Base-by-base conservation (phyloP, 352 stramenopile species). In the Thraustotheca clavata region DNA sequence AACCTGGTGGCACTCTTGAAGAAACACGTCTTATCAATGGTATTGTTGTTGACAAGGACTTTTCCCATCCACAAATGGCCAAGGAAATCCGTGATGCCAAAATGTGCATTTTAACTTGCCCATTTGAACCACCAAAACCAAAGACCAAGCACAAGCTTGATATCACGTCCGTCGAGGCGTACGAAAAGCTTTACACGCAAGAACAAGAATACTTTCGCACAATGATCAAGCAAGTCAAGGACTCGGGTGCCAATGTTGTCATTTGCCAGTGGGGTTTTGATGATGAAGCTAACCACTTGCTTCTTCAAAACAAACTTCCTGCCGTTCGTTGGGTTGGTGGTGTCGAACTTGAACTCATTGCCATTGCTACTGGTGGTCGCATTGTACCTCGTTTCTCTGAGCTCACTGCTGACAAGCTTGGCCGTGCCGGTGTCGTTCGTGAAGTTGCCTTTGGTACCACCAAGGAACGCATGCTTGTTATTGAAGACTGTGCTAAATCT, bases 141-240 rank as follows among this genome's bases (percentile, higher is more conserved):
- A 99, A 99, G 81, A 99, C 97, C 26, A 99, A 99, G 77, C 96
- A 99, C 83, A 98, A 99, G 86, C 80, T 99, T 32, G 96, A 99
- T 73, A 99, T 99, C 74, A 97, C 88, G 43, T 98, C 90, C 34
- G 94, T 93, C 27, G 96, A 99, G 71, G 96, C 95, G 8, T 99
- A 99, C 74, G 88, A 98, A 65, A 83, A 94, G 71, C 82, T 99
- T 5, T 96, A 98, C 76, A 73, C 94, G 67, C 88, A 98, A 67
- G 97, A 99, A 76, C 96, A 99, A 79, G 80, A 98, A 67, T 99
- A 99, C 77, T 99, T 99, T 75, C 79, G 79, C 48, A 96, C 97
- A 50, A 99, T 99, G 97, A 97, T 99, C 62, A 81, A 98, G 73
- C 91, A 98, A 71, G 97, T 98, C 57, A 99, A 99, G 83, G 97